phyloP scores from a whole-genome alignment of 2,329 filamentous ascomycete genomes.

The Penicillium crustosum region DNA sequence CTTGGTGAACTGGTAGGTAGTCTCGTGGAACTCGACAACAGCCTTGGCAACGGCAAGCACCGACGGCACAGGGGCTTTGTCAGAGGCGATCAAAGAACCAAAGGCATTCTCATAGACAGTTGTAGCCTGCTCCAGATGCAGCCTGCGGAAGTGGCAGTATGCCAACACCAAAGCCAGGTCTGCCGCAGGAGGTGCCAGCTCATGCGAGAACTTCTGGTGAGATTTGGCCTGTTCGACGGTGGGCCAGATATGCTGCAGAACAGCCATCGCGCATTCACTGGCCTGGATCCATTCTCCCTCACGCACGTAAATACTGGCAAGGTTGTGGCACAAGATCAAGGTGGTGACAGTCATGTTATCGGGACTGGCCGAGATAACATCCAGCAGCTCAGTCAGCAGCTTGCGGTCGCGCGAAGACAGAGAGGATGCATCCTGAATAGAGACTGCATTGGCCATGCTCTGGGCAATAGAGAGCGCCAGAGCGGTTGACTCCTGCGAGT shows the following conservation, averaged over 20 bases:
- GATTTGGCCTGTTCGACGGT: slow-evolving; percentile 31
- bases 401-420: slow-evolving; percentile 30
- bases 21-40: slow-evolving; percentile 40
- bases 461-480: slow-evolving; percentile 33
- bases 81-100: slow-evolving; percentile 32
- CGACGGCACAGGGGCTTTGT: slow-evolving; percentile 33
- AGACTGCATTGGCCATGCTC: slow-evolving; percentile 25
- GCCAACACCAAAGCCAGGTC: slow-evolving; percentile 35
- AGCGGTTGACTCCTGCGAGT: slow-evolving; percentile 30
- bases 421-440: slow-evolving; percentile 22
- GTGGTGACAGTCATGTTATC: slow-evolving; percentile 27
- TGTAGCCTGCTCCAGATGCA: slow-evolving; percentile 32
- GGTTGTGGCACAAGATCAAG: slow-evolving; percentile 33
- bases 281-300: slow-evolving; percentile 35
- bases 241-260: slow-evolving; percentile 36
- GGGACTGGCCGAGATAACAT: slow-evolving; percentile 32
- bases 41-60: slow-evolving; percentile 36
- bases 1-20: slow-evolving; percentile 38
- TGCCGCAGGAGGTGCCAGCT: slow-evolving; percentile 33
- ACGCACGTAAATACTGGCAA: slow-evolving; percentile 33
- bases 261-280: slow-evolving; percentile 30
- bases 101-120: slow-evolving; percentile 38
- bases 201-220: slow-evolving; percentile 30
- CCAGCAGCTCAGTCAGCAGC: slow-evolving; percentile 33
- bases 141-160: slow-evolving; percentile 36